phyloP scores from a whole-genome alignment of 1,139 yeast genomes.

The Suhomyces anneliseae region DNA sequence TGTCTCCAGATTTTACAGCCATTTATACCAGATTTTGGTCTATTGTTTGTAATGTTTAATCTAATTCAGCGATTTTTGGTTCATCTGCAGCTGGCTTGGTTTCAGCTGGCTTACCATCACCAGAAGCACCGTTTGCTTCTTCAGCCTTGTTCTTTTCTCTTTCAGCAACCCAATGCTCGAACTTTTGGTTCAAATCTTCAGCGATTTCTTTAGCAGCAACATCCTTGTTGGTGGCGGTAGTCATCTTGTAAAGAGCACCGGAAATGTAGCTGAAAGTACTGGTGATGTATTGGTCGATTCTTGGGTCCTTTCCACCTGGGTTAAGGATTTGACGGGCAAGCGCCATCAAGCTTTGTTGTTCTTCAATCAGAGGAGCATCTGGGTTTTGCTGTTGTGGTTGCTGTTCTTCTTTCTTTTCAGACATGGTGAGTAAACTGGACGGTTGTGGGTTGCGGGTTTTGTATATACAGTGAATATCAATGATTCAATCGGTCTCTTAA shows the following conservation, averaged over 20 bases:
- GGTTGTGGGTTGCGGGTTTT: too few relatives aligned
- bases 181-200: constrained; percentile 32
- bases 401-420: neutral
- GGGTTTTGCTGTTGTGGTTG: neutral
- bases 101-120: neutral
- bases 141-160: constrained; percentile 16
- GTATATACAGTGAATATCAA: too few relatives aligned
- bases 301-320: constrained; percentile 31
- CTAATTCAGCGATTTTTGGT: too few relatives aligned
- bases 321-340: constrained; percentile 24
- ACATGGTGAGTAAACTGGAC: neutral
- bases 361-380: constrained; percentile 17
- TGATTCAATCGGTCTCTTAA: too few relatives aligned
- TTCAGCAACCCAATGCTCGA: constrained; percentile 31
- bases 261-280: constrained; percentile 32
- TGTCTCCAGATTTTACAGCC: too few relatives aligned
- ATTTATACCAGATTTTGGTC: too few relatives aligned
- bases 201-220: constrained; percentile 41
- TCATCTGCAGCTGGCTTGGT: neutral
- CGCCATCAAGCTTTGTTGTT: constrained; percentile 20
- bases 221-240: constrained; percentile 32
- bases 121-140: neutral
- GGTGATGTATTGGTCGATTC: constrained; percentile 30
- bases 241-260: constrained; percentile 31
- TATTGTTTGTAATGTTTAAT: too few relatives aligned